These are phyloP conservation scores for Wolfiporia cocos DNA, from an alignment of 1,284 basidiomycete species.

Conservation along the genomic window DNA sequence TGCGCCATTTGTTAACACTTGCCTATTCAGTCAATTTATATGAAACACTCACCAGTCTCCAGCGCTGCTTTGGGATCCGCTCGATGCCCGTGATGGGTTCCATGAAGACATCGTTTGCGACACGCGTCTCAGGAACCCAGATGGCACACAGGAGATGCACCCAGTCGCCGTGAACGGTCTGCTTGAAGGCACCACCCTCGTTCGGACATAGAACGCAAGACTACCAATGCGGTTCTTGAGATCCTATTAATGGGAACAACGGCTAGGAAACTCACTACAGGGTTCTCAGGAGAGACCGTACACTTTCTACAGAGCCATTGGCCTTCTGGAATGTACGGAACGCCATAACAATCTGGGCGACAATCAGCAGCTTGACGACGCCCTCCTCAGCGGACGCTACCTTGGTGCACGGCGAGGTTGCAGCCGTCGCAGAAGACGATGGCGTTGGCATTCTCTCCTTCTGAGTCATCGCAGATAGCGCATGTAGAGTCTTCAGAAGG, in stretches of 20 bases:
- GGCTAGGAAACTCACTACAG: conserved; percentile 79
- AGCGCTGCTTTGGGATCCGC: conserved; percentile 83
- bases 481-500: conserved; percentile 94
- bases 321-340: conserved; percentile 98
- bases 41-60: conserved; percentile 74
- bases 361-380: neutral
- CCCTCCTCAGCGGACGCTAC: conserved; percentile 30
- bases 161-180: conserved; percentile 92
- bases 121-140: conserved; percentile 94
- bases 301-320: conserved; percentile 99
- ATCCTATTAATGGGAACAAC: no score
- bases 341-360: conserved; percentile 89
- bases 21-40: neutral
- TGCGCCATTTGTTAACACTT: conserved; percentile 19
- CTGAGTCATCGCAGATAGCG: conserved; percentile 96
- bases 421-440: conserved; percentile 99
- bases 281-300: conserved; percentile 94
- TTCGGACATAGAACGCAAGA: conserved; percentile 93
- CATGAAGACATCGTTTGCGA: conserved; percentile 97
- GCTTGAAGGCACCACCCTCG: conserved; percentile 98
- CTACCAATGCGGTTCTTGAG: no score
- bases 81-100: conserved; percentile 94
- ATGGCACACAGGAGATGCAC: conserved; percentile 96
- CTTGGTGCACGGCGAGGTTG: conserved; percentile 98
- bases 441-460: conserved; percentile 98